phyloP scores from a whole-genome alignment of 2,329 filamentous ascomycete genomes.

The Tolypocladium pustulatum region DNA sequence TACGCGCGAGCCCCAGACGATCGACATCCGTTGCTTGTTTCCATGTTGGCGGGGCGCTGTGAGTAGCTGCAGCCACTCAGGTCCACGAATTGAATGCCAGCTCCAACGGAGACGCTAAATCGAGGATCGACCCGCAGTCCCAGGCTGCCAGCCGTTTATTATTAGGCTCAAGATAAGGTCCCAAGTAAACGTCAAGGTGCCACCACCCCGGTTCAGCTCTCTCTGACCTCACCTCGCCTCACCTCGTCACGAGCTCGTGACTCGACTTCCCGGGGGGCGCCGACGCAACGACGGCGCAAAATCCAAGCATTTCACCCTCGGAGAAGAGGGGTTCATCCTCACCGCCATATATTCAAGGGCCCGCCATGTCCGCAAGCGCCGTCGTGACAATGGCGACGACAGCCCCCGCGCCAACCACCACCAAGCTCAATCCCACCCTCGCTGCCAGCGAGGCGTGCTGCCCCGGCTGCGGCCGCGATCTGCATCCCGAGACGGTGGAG shows the following conservation, averaged over 20 bases:
- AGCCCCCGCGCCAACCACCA: slow-evolving; percentile 7
- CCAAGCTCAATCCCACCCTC: slow-evolving; percentile 10
- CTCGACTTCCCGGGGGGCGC: background rate
- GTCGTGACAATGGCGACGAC: slow-evolving; percentile 23
- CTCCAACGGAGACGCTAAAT: background rate
- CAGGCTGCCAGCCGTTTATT: background rate
- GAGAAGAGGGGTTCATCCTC: background rate
- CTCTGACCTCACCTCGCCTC: background rate
- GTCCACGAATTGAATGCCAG: background rate
- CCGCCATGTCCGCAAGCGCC: slow-evolving; percentile 13
- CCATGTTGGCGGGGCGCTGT: background rate
- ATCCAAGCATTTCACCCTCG: background rate
- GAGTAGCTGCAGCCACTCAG: background rate
- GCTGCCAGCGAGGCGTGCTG: slow-evolving; percentile 28
- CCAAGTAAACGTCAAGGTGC: background rate
- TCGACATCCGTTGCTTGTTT: background rate
- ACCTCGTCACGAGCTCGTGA: background rate
- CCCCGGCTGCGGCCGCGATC: slow-evolving; percentile 37
- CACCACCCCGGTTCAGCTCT: background rate
- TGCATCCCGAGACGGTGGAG: slow-evolving; percentile 18
- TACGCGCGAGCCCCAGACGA: background rate
- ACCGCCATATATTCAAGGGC: slow-evolving; percentile 1
- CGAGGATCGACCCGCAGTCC: background rate
- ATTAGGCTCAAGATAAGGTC: background rate
- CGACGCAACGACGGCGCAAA: background rate